Evolutionary conservation across 768 basidiomycete genomes (phyloP), one percentile per base, ranked within the genome.

Genomic region (Candolleomyces eurysporus): DNA sequence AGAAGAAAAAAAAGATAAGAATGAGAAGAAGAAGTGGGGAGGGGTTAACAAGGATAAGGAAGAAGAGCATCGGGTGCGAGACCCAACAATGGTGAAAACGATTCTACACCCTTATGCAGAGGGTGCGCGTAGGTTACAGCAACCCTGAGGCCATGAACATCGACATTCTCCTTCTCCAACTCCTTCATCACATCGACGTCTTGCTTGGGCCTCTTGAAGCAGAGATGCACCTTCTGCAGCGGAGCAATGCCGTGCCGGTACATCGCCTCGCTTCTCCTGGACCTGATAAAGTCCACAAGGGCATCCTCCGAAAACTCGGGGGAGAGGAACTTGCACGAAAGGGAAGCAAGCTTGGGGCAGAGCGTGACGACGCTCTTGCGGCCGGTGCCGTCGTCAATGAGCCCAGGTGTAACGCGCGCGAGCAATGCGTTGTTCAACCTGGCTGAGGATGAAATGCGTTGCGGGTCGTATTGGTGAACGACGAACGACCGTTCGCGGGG

Each of bases 291-390:
- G 54, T 56, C 54, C 31, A 56, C 19, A 31, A 56, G 40, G 7
- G 54, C 54, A 30, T 56, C 54, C 54, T 56, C 54, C 36, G 54
- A 36, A 21, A 56, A 56, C 36, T 56, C 54, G 9, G 54, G 40
- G 16, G 54, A 43, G 39, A 56, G 54, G 40, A 43, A 56, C 40
- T 56, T 56, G 54, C 54, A 56, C 1, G 54, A 42, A 5, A 56
- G 54, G 19, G 54, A 21, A 11, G 9, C 26, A 31, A 56, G 39
- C 9, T 43, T 56, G n/a, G 54, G 54, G 39, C 36, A 43, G 39
- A 56, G 54, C 10, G 54, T 56, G 36, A 36, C 19, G 36, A 11
- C 40, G 26, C 54, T 40, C 31, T 31, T 21, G 19, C 22, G 36
- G 36, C 39, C 36, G 54, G 31, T 43, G 32, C 19, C 54, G n/a